phyloP scores from a whole-genome alignment of 257 asterid genomes.

The Lithospermum erythrorhizon region DNA sequence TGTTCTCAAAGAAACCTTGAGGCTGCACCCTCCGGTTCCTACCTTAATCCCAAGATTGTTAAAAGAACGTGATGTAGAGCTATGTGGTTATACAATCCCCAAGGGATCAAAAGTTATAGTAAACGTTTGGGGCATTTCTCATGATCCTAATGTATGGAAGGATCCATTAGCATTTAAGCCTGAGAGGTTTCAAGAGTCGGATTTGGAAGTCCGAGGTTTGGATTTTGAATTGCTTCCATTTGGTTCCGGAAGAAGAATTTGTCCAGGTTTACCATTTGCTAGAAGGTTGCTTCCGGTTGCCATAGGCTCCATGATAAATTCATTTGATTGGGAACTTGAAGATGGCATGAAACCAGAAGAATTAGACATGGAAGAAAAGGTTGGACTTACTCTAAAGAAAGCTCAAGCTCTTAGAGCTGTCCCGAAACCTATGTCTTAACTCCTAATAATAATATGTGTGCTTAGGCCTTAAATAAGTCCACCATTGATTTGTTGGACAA shows the following conservation, averaged over 20 bases:
- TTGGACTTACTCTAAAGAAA: not conserved
- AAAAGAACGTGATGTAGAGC: not conserved
- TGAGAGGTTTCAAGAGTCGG: not conserved
- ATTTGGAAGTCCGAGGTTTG: not conserved
- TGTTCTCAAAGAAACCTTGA: not conserved
- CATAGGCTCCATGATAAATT: not conserved
- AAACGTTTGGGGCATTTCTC: not conserved
- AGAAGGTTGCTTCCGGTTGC: not conserved
- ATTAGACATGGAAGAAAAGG: not conserved
- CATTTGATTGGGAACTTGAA: not conserved
- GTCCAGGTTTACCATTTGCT: not conserved
- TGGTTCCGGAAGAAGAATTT: not conserved
- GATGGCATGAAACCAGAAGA: not conserved
- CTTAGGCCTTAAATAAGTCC: not conserved
- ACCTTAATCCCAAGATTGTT: not conserved
- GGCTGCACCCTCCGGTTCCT: not conserved
- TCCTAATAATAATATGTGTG: not conserved
- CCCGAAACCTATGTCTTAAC: not conserved
- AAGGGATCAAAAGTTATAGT: not conserved
- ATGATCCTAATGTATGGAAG: not conserved
- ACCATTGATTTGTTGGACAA: not conserved
- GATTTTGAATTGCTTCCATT: not conserved
- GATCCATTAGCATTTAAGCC: not conserved
- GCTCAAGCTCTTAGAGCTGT: not conserved
- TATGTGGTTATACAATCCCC: not conserved